Percentiles rank a stretch among this genome's conserved stretches.
These are phyloP conservation scores for Penicillium ochrochloron DNA, from an alignment of 495 filamentous ascomycete genomes.

Conservation along the genomic window DNA sequence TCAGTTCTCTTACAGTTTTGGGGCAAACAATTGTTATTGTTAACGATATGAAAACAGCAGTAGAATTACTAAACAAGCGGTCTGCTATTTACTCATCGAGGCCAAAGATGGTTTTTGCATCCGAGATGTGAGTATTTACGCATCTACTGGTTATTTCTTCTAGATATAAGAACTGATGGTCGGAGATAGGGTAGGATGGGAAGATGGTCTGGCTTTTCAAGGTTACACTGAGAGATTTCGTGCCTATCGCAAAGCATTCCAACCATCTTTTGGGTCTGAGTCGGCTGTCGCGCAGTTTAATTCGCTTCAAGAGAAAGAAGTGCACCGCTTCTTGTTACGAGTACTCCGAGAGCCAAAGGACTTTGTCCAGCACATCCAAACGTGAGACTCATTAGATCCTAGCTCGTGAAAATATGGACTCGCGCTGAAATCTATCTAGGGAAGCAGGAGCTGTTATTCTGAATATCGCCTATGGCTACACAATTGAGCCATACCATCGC, in stretches of 20 bases:
- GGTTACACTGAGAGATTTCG: slow-evolving; percentile 44
- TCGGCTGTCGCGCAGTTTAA: slow-evolving; percentile 38
- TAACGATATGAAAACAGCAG: slow-evolving; percentile 42
- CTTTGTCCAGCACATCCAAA: slow-evolving; percentile 45
- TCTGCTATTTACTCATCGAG: slow-evolving; percentile 48
- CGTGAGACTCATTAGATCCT: slow-evolving; percentile 27
- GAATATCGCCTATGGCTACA: slow-evolving; percentile 57
- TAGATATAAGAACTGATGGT: not conserved
- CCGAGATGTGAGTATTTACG: slow-evolving; percentile 38
- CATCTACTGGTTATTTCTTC: not conserved
- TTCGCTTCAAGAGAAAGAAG: slow-evolving; percentile 44
- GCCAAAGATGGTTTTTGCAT: slow-evolving; percentile 38
- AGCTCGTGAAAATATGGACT: not conserved
- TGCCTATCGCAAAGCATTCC: slow-evolving; percentile 45
- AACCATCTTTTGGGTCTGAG: slow-evolving; percentile 33
- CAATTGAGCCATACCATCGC: slow-evolving; percentile 39
- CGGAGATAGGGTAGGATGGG: slow-evolving; percentile 40
- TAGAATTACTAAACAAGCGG: slow-evolving; percentile 50
- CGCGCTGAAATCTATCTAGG: slow-evolving; percentile 16
- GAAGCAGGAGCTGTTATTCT: slow-evolving; percentile 52
- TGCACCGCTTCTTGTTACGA: slow-evolving; percentile 47
- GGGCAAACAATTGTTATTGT: slow-evolving; percentile 54
- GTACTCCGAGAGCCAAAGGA: slow-evolving; percentile 41
- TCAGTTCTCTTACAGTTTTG: slow-evolving; percentile 54
- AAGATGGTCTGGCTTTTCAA: slow-evolving; percentile 37